These are phyloP conservation scores for Debaryomyces castellii DNA, from an alignment of 805 yeast genomes.

Conservation along the genomic window DNA sequence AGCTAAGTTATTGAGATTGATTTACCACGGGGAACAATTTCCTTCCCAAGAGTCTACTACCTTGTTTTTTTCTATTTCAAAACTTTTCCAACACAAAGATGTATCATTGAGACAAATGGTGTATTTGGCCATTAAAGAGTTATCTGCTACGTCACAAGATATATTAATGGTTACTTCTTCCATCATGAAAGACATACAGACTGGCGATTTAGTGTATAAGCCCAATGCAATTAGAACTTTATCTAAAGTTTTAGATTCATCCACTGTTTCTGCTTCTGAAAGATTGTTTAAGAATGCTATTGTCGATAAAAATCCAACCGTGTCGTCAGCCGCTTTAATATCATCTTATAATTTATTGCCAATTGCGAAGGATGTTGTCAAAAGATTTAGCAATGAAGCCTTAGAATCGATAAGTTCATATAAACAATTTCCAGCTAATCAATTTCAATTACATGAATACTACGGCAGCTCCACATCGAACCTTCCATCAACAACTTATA, in stretches of 20 bases:
- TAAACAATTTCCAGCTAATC: constrained; percentile 51
- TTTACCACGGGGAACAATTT: constrained; percentile 84
- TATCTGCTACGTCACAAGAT: constrained; percentile 81
- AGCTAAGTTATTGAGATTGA: constrained; percentile 77
- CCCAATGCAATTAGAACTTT: constrained; percentile 95
- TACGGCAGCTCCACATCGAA: constrained; percentile 51
- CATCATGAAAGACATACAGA: constrained; percentile 96
- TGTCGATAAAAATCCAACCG: constrained; percentile 84
- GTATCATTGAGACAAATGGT: constrained; percentile 88
- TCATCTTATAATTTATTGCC: constrained; percentile 89
- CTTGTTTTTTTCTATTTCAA: constrained; percentile 89
- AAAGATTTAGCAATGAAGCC: constrained; percentile 91
- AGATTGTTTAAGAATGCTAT: constrained; percentile 88
- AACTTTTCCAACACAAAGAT: constrained; percentile 90
- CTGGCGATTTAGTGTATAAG: constrained; percentile 78
- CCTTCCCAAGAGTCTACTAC: constrained; percentile 89
- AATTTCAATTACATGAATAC: constrained; percentile 53
- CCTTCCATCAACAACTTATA: constrained; percentile 68
- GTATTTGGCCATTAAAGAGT: constrained; percentile 90
- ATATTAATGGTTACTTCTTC: constrained; percentile 97
- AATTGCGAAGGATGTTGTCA: constrained; percentile 86
- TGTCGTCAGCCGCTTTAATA: constrained; percentile 91
- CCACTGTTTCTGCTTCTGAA: constrained; percentile 91
- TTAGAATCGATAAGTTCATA: constrained; percentile 80
- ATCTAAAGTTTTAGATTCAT: constrained; percentile 82